phyloP scores from a whole-genome alignment of 2,329 filamentous ascomycete species.

The Curvularia sp. region DNA sequence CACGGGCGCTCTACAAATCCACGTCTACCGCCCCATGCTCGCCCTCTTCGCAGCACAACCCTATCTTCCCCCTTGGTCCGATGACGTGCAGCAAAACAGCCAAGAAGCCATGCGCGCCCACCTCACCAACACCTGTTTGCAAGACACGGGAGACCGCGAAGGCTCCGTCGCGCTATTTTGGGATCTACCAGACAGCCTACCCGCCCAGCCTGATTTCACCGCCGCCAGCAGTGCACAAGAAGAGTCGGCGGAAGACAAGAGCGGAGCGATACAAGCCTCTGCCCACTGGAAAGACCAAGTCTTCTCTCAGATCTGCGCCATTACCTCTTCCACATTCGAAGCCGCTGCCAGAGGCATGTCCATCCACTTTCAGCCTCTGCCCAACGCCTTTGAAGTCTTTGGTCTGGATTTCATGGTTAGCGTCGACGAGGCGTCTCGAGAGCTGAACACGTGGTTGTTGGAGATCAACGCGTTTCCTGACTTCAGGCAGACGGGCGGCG shows the following conservation, averaged over 20 bases:
- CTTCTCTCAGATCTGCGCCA: conserved; percentile 74
- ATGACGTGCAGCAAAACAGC: conserved; percentile 25
- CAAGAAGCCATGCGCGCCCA: conserved; percentile 70
- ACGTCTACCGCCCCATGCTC: conserved; percentile 90
- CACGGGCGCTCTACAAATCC: conserved; percentile 77
- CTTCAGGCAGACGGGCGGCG: conserved; percentile 86
- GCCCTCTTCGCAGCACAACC: conserved; percentile 83
- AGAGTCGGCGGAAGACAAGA: too few relatives aligned
- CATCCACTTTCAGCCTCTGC: conserved; percentile 88
- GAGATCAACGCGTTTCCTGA: conserved; percentile 98
- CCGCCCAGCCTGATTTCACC: conserved; percentile 26
- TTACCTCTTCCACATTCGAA: conserved; percentile 82
- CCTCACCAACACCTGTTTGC: conserved; percentile 94
- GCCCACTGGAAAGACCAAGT: conserved; percentile 64
- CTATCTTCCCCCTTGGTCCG: conserved; percentile 70
- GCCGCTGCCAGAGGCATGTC: conserved; percentile 84
- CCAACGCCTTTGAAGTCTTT: conserved; percentile 90
- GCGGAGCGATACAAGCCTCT: neutral
- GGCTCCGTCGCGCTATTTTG: conserved; percentile 79
- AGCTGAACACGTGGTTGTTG: conserved; percentile 71
- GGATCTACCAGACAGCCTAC: conserved; percentile 61
- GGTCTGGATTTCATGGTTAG: conserved; percentile 86
- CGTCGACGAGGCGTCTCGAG: conserved; percentile 54
- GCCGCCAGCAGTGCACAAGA: neutral
- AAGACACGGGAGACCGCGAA: conserved; percentile 64